Conservation (phyloP, 163 green algal genomes). For the Picocystis sp. region DNA sequence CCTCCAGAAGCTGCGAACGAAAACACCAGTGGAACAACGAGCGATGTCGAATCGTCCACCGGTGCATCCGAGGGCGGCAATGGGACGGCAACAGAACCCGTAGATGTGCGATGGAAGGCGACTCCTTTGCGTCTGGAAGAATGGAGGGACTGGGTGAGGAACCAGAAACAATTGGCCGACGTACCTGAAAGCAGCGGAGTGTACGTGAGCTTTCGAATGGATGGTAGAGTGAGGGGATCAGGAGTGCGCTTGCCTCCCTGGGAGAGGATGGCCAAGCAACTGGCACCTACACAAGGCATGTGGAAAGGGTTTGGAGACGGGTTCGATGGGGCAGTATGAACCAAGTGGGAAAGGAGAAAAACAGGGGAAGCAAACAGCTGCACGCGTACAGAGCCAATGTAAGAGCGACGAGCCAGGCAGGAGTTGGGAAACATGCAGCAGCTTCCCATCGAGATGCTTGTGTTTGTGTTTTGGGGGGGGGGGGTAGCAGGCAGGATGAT, state of each 20-base stretch:
- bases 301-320: slow-evolving; percentile 49
- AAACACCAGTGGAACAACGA: no score
- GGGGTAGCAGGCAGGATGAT: no score
- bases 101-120: slow-evolving; percentile 21
- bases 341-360: neutral
- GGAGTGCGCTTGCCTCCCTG: slow-evolving; percentile 46
- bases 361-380: no score
- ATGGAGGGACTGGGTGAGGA: slow-evolving; percentile 53
- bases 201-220: slow-evolving; percentile 59
- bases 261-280: slow-evolving; percentile 34
- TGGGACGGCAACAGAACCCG: no score
- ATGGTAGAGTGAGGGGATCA: slow-evolving; percentile 37
- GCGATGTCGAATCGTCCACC: no score
- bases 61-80: no score
- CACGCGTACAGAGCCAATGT: no score
- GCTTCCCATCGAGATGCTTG: no score
- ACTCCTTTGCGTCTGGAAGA: slow-evolving; percentile 25
- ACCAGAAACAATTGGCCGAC: slow-evolving; percentile 33
- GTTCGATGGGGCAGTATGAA: slow-evolving; percentile 39
- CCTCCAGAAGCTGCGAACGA: slow-evolving; percentile 1
- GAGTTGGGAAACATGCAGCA: no score
- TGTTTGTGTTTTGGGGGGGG: no score
- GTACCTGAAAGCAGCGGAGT: slow-evolving; percentile 38
- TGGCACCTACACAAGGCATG: slow-evolving; percentile 33
- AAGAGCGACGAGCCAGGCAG: no score